Evolutionary conservation across 2,329 filamentous ascomycete species (phyloP), one percentile per base, ranked within the genome.

Genomic region (Coniochaeta sp.): DNA sequence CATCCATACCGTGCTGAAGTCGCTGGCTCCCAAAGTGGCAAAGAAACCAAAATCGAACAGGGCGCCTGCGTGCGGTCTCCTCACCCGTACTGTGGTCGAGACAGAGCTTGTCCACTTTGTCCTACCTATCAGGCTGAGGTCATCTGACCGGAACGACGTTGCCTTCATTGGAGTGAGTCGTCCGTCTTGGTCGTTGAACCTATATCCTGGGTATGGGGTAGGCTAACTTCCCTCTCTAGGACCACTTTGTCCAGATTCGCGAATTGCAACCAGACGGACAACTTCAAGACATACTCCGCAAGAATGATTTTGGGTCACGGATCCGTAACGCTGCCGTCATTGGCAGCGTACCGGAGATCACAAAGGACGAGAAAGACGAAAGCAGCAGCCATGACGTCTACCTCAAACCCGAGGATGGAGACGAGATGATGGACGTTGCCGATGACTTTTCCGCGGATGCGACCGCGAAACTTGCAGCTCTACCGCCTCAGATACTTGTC

Each of bases 241-340:
- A 96, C 65, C 83, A 89, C 63, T 90, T 86, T 66, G 82, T 99
- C 52, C 88, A 93, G 65, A 85, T 98, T 64, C 89, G 87, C 66
- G 89, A 96, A 71, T 82, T 95, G 2, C 79, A 80, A 5, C 78
- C 79, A 52, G 84, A 89, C 69, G 87, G 87, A 1, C 87, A 89
- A 67, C 80, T 96, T 26, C 84, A 87, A 64, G 86, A 91, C 68
- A 79, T 96, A n/a, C 79, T 83, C n/a, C 83, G 84, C 62, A 96
- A 93, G 72, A 80, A 81, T 44, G 87, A 96, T 70, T 93, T 98
- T 70, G 86, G 87, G 59, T 83, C 85, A 34, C 83, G 86, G 50
- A 97, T 98, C 64, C 81, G 89, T 62, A 89, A 91, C 67, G 91
- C 91, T 4, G 84, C 84, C 61, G 86, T 93, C 16, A 83, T 98